Percentiles rank a stretch among this genome's conserved stretches.
phyloP scores from a whole-genome alignment of 208 protist species.

The Tetramitus jugosus region DNA sequence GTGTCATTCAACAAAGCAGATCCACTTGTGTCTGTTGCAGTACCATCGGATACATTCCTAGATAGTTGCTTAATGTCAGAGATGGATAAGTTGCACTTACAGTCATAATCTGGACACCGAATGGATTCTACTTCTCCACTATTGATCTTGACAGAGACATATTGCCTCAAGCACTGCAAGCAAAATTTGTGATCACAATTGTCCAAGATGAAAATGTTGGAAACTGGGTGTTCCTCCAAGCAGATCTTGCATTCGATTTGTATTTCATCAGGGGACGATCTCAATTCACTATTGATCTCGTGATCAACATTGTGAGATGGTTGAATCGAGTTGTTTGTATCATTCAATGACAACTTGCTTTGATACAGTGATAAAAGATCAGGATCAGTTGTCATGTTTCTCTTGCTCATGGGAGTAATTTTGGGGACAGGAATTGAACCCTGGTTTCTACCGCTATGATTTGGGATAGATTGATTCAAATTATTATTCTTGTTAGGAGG shows the following conservation, averaged over 20 bases:
- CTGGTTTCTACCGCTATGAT: too few relatives aligned
- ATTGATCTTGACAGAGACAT: neutral
- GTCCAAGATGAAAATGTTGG: neutral
- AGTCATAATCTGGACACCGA: neutral
- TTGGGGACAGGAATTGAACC: neutral
- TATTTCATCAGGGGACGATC: too few relatives aligned
- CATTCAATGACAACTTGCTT: neutral
- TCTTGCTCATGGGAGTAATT: neutral
- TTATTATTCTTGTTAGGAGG: too few relatives aligned
- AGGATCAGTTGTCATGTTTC: neutral
- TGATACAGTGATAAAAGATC: neutral
- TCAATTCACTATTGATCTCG: too few relatives aligned
- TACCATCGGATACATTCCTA: neutral
- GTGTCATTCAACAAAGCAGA: too few relatives aligned
- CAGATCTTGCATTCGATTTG: neutral
- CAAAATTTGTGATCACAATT: slow-evolving; percentile 20
- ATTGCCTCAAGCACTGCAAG: neutral
- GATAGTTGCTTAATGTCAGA: neutral
- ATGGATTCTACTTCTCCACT: neutral
- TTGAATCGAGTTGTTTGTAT: neutral
- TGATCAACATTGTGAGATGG: neutral
- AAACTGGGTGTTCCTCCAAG: neutral
- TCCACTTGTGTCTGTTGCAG: too few relatives aligned
- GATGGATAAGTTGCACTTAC: neutral
- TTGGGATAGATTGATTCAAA: too few relatives aligned